Percentiles rank a stretch among this genome's conserved stretches.
Evolutionary conservation across 176 grass and related monocot genomes (phyloP).

Genomic region (Poa pratensis): DNA sequence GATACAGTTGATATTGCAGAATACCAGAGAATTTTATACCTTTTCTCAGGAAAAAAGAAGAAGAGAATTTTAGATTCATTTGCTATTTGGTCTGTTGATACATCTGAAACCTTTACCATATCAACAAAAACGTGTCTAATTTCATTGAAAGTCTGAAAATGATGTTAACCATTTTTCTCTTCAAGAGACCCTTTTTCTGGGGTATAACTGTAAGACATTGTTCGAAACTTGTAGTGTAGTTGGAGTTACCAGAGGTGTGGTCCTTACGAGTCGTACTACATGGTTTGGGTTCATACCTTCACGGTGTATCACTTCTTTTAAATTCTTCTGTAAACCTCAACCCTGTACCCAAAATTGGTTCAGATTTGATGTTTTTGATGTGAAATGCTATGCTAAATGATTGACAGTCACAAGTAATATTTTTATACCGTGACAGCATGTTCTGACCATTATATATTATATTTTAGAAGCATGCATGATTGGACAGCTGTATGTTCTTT

Average conservation of each 20-base stretch:
- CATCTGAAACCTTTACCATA: constrained; percentile 6
- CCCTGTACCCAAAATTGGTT: not conserved
- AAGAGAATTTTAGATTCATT: not conserved
- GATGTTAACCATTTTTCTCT: not conserved
- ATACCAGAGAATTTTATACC: not conserved
- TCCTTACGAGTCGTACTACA: not conserved
- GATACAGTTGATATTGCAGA: not conserved
- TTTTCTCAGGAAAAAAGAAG: not conserved
- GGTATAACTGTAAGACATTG: not conserved
- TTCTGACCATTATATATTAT: not conserved
- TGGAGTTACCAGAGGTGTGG: not conserved
- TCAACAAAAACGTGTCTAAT: too few relatives aligned
- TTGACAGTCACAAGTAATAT: not conserved
- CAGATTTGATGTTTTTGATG: not conserved
- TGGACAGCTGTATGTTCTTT: constrained; percentile 12
- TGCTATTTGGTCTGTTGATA: not conserved
- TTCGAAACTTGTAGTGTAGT: constrained; percentile 4
- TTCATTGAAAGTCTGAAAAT: constrained; percentile 27
- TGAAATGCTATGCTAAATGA: not conserved
- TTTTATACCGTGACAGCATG: constrained; percentile 1
- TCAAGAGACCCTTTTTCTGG: not conserved
- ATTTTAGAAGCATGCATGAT: constrained; percentile 18
- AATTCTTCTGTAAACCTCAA: not conserved
- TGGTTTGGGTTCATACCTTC: not conserved
- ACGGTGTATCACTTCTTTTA: not conserved